Evolutionary conservation across 306 rosid species (phyloP).

Genomic region (Amphicarpaea edgeworthii): DNA sequence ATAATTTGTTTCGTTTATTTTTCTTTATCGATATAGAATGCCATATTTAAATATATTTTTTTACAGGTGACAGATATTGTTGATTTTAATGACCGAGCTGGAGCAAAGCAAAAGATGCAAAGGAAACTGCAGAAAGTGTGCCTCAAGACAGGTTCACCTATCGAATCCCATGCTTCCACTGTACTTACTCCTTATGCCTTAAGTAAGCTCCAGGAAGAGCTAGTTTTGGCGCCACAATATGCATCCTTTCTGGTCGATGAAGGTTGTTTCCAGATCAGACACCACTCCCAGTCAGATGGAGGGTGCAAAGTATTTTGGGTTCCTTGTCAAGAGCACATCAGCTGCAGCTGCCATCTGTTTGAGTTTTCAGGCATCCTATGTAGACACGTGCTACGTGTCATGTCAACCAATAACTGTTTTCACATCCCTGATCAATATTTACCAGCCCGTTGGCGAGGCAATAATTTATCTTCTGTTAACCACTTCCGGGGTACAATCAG

Average conservation of each 20-base stretch:
- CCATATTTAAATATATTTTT: conserved; percentile 24
- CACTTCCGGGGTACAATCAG: conserved; percentile 49
- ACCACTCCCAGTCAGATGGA: conserved; percentile 83
- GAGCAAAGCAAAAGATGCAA: conserved; percentile 78
- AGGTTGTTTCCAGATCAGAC: conserved; percentile 83
- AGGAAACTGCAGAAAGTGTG: conserved; percentile 69
- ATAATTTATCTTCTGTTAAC: conserved; percentile 53
- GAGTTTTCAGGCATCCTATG: conserved; percentile 84
- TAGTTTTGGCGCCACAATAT: conserved; percentile 83
- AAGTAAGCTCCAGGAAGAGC: conserved; percentile 84
- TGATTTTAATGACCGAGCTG: conserved; percentile 72
- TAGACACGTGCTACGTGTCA: conserved; percentile 76
- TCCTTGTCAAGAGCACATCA: conserved; percentile 83
- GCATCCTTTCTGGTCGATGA: conserved; percentile 77
- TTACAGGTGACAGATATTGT: conserved; percentile 70
- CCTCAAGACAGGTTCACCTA: conserved; percentile 89
- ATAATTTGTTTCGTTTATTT: conserved; percentile 30
- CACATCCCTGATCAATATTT: conserved; percentile 81
- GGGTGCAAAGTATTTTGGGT: conserved; percentile 81
- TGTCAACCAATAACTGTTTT: conserved; percentile 84
- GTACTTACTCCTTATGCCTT: conserved; percentile 82
- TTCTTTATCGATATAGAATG: conserved; percentile 25
- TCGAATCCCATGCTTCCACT: conserved; percentile 86
- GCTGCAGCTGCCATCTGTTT: conserved; percentile 80
- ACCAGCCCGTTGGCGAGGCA: conserved; percentile 69